phyloP scores from a whole-genome alignment of 2,329 filamentous ascomycete species.

The Zymoseptoria brevis region DNA sequence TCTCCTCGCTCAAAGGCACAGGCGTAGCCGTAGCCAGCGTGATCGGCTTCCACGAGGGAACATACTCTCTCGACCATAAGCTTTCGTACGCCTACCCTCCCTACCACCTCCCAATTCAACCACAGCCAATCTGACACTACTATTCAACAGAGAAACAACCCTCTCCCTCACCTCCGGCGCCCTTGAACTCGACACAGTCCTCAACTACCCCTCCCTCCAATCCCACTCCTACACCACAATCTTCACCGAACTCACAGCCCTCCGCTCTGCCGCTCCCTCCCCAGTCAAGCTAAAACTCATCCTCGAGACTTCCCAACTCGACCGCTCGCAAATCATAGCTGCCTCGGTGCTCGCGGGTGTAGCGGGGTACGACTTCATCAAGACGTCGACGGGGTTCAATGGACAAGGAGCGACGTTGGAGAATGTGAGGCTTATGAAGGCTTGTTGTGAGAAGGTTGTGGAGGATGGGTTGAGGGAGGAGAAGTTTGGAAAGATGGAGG shows the following conservation, averaged over 20 bases:
- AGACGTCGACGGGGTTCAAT: slow-evolving; percentile 53
- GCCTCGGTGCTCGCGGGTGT: slow-evolving; percentile 45
- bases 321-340: slow-evolving; percentile 43
- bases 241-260: slow-evolving; percentile 46
- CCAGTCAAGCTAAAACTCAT: slow-evolving; percentile 48
- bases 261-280: slow-evolving; percentile 41
- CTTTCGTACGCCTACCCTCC: slow-evolving; percentile 25
- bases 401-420: slow-evolving; percentile 47
- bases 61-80: slow-evolving; percentile 44
- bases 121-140: background rate
- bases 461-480: slow-evolving; percentile 22
- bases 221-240: slow-evolving; percentile 38
- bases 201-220: slow-evolving; percentile 45
- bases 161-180: slow-evolving; percentile 45
- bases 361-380: slow-evolving; percentile 51
- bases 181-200: slow-evolving; percentile 51
- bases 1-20: slow-evolving; percentile 41
- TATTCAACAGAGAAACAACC: slow-evolving; percentile 37
- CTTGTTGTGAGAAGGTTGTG: slow-evolving; percentile 38
- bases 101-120: background rate
- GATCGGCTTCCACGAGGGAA: slow-evolving; percentile 54
- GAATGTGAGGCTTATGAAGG: slow-evolving; percentile 48
- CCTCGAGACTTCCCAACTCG: slow-evolving; percentile 50
- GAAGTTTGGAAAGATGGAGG: slow-evolving; percentile 33
- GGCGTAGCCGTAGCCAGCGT: slow-evolving; percentile 49